Evolutionary conservation across 2,329 filamentous ascomycete species (phyloP), one percentile per base, ranked within the genome.

Genomic region (Penicillium sp.): DNA sequence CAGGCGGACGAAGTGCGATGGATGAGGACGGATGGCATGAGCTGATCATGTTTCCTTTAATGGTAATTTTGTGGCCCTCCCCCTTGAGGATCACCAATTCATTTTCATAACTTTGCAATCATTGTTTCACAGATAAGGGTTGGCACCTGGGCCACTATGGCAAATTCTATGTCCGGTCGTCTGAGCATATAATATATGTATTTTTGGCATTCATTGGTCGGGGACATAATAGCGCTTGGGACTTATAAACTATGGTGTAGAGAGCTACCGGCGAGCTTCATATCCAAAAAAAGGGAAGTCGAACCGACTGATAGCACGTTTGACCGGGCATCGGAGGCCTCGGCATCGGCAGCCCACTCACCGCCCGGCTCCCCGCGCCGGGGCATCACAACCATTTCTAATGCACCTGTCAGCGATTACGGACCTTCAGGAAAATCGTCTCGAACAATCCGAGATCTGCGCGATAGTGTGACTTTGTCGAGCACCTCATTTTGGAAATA

Each of bases 1-100:
- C 89, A 95, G 70, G 89, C 88, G 8, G 83, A 90, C 65, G 89
- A 93, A 68, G 81, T 87, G 50, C 78, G 84, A 57, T 89, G 88
- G 68, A 81, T 92, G 67, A 81, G 81, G 56, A 81, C 82, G 18
- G 50, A 52, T 15, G 42, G 55, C 7, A 44, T 61, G 50, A 39
- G 55, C 15, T 57, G 46, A 54, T 50, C 24, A 10, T 35, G 23
- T 40, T 12, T 9, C 7, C 13, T 24, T 15, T 27, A 38, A 20
- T 18, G 27, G 24, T 18, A 35, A 15, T 35, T 18, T 18, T 35
- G 15, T 35, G 10, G 8, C 18, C 33, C 33, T 35, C 8, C 33
- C 20, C 8, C 9, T 20, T 23, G 33, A 37, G 3, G 33, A 37
- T 12, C 15, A 37, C 18, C 15, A 9, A 20, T 6, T 23, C 18